phyloP scores from a whole-genome alignment of 2,329 filamentous ascomycete species.

The Aureobasidium subglaciale region DNA sequence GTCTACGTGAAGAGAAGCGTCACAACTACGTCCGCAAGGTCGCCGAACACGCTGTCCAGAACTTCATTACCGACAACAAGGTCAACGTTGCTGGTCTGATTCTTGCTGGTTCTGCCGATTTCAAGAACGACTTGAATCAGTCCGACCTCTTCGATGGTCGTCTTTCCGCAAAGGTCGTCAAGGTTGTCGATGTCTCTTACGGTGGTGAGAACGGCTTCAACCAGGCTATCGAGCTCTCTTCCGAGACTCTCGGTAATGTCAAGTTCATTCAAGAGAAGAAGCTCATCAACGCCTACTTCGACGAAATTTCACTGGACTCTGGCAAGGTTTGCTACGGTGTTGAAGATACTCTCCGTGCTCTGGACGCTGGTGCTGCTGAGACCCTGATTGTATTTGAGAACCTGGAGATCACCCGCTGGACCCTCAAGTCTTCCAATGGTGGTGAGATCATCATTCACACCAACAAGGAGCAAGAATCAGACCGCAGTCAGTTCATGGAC shows the following conservation, averaged over 20 bases:
- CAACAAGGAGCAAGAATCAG: slow-evolving; percentile 73
- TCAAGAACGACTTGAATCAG: slow-evolving; percentile 98
- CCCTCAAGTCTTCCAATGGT: slow-evolving; percentile 71
- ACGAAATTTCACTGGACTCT: slow-evolving; percentile 96
- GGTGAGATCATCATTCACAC: slow-evolving; percentile 73
- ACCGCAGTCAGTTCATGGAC: slow-evolving; percentile 85
- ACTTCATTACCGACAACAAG: slow-evolving; percentile 98
- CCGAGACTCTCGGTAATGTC: slow-evolving; percentile 95
- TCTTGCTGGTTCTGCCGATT: slow-evolving; percentile 93
- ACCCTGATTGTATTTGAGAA: slow-evolving; percentile 96
- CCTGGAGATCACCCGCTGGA: slow-evolving; percentile 87
- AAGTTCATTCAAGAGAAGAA: slow-evolving; percentile 99
- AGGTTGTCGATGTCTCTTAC: slow-evolving; percentile 97
- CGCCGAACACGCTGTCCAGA: slow-evolving; percentile 93
- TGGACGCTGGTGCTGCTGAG: slow-evolving; percentile 93
- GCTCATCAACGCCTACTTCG: slow-evolving; percentile 97
- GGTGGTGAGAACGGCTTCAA: slow-evolving; percentile 99
- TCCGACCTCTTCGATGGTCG: slow-evolving; percentile 96
- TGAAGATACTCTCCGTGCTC: slow-evolving; percentile 91
- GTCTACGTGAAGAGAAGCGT: slow-evolving; percentile 98
- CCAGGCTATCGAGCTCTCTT: slow-evolving; percentile 91
- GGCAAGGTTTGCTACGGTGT: slow-evolving; percentile 97
- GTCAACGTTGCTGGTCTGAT: slow-evolving; percentile 95
- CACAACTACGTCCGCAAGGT: slow-evolving; percentile 99
- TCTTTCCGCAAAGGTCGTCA: slow-evolving; percentile 92